Evolutionary conservation across 495 filamentous ascomycete genomes (phyloP), one percentile per base, ranked within the genome.

Genomic region (Penicillium coffeae): DNA sequence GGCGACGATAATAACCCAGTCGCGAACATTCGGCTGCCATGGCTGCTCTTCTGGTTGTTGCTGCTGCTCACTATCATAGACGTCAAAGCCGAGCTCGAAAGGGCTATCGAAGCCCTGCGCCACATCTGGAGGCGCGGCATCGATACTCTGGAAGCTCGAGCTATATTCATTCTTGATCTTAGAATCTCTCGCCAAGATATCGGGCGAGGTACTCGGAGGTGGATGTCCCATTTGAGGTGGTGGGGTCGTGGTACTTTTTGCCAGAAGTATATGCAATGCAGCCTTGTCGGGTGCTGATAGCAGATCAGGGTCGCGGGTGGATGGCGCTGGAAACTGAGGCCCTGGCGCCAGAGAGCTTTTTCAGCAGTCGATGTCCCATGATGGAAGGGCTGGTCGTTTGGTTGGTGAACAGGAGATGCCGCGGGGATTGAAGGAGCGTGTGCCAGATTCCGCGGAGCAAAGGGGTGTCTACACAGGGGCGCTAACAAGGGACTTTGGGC

Each of bases 1-100:
- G 25, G 60, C 69, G 19, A 58, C 53, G 14, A 69, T 58, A 3
- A 71, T 47, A 9, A 71, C 46, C 64, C 60, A 66, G 43, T 70
- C 68, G 25, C 51, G 58, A 3, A 71, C 47, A 2, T 50, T 52
- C 2, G 59, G 58, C 5, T 37, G 46, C 60, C 69, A 63, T 50
- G 45, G 27, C 20, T 52, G 27, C 21, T 49, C 51, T 9, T 60
- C 54, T 4, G 42, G 3, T 0, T 35, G 30, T 6, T 22, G 15
- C 6, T 56, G n/a, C n/a, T n/a, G n/a, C n/a, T n/a, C n/a, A n/a
- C n/a, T n/a, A n/a, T n/a, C n/a, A n/a, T n/a, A n/a, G n/a, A n/a
- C n/a, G n/a, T n/a, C 51, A 19, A 16, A 42, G 3, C 58, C 54
- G 18, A 63, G 45, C n/a, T 63, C 54, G 13, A 61, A 20, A 14